A percentile compares a stretch with the other conserved stretches of the same genome.
phyloP scores from a whole-genome alignment of 352 stramenopile species.

The Elongisporangium undulatum region DNA sequence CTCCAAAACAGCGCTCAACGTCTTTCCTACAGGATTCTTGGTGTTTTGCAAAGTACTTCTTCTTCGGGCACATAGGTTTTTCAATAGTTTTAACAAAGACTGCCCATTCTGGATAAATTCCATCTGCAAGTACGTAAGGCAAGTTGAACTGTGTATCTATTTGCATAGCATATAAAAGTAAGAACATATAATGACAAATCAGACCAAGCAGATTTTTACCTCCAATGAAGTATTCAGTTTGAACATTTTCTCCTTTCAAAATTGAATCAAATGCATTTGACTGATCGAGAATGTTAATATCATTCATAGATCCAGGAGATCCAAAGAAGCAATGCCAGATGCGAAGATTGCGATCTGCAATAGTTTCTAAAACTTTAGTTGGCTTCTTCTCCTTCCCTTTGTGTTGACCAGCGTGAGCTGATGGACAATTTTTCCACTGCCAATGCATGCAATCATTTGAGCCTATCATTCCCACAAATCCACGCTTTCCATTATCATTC shows the following conservation, averaged over 20 bases:
- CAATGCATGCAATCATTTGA: constrained; percentile 2
- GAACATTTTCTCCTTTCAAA: constrained; percentile 1
- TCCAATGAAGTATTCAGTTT: too few relatives aligned
- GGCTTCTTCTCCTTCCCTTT: constrained; percentile 12
- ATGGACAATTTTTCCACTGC: constrained; percentile 1
- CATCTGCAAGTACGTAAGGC: constrained; percentile 10
- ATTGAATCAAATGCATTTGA: constrained; percentile 8
- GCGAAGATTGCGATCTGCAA: constrained; percentile 8
- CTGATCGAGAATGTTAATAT: constrained; percentile 15
- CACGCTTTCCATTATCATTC: not conserved
- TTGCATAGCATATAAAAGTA: too few relatives aligned
- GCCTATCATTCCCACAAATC: not conserved
- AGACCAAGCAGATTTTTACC: too few relatives aligned
- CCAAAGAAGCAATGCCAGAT: constrained; percentile 19
- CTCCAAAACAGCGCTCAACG: constrained; percentile 9
- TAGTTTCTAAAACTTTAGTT: constrained; percentile 10
- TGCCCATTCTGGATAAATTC: constrained; percentile 12
- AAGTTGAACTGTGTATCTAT: constrained; percentile 5
- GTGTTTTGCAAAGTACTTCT: constrained; percentile 1
- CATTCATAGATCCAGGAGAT: constrained; percentile 5
- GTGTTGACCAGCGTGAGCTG: not conserved
- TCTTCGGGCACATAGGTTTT: constrained; percentile 3
- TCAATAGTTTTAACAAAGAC: constrained; percentile 11
- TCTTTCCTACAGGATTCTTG: constrained; percentile 13
- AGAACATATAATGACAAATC: too few relatives aligned